Evolutionary conservation across 148 eudicot genomes (phyloP), one percentile per base, ranked within the genome.

Genomic region (Amaranthus palmeri): DNA sequence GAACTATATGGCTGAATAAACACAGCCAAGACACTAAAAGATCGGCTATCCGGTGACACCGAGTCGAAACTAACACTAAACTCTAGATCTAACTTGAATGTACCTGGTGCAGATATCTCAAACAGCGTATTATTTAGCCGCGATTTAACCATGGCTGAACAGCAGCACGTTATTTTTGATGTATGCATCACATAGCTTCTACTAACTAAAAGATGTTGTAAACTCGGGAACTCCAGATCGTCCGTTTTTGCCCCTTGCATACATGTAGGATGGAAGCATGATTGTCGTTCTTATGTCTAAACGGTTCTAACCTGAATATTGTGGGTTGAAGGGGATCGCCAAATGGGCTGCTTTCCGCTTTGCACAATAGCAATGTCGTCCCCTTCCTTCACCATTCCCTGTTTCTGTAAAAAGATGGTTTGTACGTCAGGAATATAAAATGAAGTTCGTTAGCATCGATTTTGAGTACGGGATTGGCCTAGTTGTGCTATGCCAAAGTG

Each of bases 241-340:
- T 36, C 43, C 40, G 47, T 54, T 73, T 69, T 74, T 18, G n/a
- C 67, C 58, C 60, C 67, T 46, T 0, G 17, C 9, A 46, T 49
- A 47, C 60, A 4, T 51, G 15, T 14, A 13, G 47, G 10, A 0
- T 44, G 64, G 49, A 61, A 53, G 68, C 72, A 36, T 40, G 50
- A 10, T 65, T 48, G 51, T 18, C 44, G 7, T 55, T 14, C 55
- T 68, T 10, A 17, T 51, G 76, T 44, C 83, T 88, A 90, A 56
- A 93, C 84, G 74, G 84, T 79, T 78, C 98, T 83, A 70, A 93
- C 96, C 81, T 88, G 92, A 81, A 93, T 93, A 61, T 90, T 90
- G 86, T 93, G 98, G 54, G 96, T 90, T 17, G 96, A 93, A 41
- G 92, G 98, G 69, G 79, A 87, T 64, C 98, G 88, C 98, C 98